phyloP scores from a whole-genome alignment of 352 stramenopile genomes.

The Phytophthora europaea region DNA sequence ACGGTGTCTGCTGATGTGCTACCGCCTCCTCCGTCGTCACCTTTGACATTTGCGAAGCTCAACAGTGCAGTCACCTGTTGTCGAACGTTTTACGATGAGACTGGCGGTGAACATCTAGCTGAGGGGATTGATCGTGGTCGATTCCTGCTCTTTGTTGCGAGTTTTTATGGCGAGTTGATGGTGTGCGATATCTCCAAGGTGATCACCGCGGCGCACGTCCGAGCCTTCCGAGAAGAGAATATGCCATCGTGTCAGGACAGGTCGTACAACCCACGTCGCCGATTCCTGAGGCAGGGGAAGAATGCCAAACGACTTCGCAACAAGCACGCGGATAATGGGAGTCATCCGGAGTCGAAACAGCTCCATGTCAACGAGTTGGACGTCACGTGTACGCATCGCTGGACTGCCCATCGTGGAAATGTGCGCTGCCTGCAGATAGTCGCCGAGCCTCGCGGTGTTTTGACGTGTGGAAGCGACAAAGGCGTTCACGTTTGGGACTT shows the following conservation, averaged over 20 bases:
- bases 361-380: conserved; percentile 42
- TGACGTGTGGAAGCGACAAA: conserved; percentile 78
- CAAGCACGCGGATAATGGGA: conserved; percentile 23
- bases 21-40: conserved; percentile 19
- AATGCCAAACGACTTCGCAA: conserved; percentile 63
- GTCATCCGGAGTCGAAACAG: conserved; percentile 18
- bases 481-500: conserved; percentile 70
- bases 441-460: conserved; percentile 62
- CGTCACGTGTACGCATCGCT: conserved; percentile 54
- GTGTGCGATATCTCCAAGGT: conserved; percentile 66
- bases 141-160: conserved; percentile 56
- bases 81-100: conserved; percentile 73
- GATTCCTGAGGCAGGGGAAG: conserved; percentile 77
- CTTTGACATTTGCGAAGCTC: conserved; percentile 30
- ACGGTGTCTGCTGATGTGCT: neutral
- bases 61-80: conserved; percentile 57
- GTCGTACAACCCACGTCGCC: conserved; percentile 77
- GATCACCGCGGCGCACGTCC: conserved; percentile 49
- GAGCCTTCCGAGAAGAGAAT: conserved; percentile 66
- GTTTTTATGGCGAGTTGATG: conserved; percentile 56
- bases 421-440: conserved; percentile 64
- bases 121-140: conserved; percentile 55
- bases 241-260: conserved; percentile 62
- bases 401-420: conserved; percentile 64
- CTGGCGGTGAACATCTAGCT: conserved; percentile 59